These are phyloP conservation scores for Drechslerella stenobrocha DNA, from an alignment of 2,329 filamentous ascomycete genomes.

Conservation along the genomic window DNA sequence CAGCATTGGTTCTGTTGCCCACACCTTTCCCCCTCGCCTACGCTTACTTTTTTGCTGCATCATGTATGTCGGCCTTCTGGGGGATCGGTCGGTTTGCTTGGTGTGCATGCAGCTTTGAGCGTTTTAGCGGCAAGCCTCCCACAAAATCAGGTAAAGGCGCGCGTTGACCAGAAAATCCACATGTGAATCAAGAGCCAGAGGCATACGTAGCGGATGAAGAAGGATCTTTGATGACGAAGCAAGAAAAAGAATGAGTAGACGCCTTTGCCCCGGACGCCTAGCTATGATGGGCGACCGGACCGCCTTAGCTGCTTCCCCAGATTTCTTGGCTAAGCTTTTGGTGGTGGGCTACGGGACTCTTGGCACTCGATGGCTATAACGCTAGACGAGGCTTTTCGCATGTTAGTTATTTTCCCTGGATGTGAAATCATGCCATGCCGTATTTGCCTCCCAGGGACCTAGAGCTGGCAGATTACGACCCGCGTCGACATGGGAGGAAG, in stretches of 20 bases:
- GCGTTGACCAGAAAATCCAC: too few species aligned
- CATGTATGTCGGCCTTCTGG: background rate
- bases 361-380: conserved; percentile 12
- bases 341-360: conserved; percentile 8
- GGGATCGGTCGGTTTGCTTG: background rate
- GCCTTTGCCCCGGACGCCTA: too few species aligned
- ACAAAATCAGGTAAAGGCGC: too few species aligned
- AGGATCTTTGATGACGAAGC: too few species aligned
- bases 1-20: background rate
- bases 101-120: too few species aligned
- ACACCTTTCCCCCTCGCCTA: background rate
- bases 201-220: background rate
- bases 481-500: too few species aligned
- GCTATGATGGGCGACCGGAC: conserved; percentile 9
- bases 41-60: conserved; percentile 5
- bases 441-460: conserved; percentile 2
- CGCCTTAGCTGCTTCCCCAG: conserved; percentile 36
- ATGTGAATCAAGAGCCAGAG: background rate
- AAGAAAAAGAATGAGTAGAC: background rate
- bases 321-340: conserved; percentile 26
- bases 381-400: conserved; percentile 20
- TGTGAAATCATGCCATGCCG: conserved; percentile 21
- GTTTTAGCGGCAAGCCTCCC: too few species aligned
- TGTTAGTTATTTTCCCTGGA: conserved; percentile 8
- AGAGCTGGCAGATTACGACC: too few species aligned